A percentile compares a stretch with the other conserved stretches of the same genome.
These are phyloP conservation scores for Pestalotiopsis sp. DNA, from an alignment of 2,329 filamentous ascomycete species.

Conservation along the genomic window DNA sequence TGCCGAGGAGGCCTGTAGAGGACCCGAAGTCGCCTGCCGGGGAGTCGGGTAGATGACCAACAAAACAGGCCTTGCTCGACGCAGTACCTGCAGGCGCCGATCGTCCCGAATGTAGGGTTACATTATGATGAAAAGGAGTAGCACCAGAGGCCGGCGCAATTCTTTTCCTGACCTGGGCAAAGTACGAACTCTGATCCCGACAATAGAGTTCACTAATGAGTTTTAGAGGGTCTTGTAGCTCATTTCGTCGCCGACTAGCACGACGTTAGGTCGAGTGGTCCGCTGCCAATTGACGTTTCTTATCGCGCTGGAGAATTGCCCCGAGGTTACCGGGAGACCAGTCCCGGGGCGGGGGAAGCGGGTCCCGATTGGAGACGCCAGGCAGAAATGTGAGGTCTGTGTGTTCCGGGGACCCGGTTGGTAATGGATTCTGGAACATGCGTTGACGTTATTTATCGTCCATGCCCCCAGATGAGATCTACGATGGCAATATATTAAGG, in stretches of 20 bases:
- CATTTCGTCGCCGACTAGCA: neutral
- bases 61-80: neutral
- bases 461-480: too few species aligned
- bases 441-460: too few species aligned
- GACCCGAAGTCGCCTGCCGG: neutral
- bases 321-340: too few species aligned
- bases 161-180: neutral
- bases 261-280: neutral
- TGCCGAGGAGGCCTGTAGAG: neutral
- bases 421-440: too few species aligned
- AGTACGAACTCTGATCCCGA: neutral
- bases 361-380: too few species aligned
- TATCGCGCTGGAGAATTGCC: too few species aligned
- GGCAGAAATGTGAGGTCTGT: neutral
- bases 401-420: too few species aligned
- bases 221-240: neutral
- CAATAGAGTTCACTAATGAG: neutral
- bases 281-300: neutral
- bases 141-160: neutral
- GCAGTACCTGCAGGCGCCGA: neutral
- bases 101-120: neutral
- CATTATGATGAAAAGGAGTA: neutral
- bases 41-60: neutral
- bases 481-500: too few species aligned
- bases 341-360: too few species aligned